A percentile compares a stretch with the other conserved stretches of the same genome.
phyloP scores from a whole-genome alignment of 805 yeast genomes.

The Suhomyces sp. region DNA sequence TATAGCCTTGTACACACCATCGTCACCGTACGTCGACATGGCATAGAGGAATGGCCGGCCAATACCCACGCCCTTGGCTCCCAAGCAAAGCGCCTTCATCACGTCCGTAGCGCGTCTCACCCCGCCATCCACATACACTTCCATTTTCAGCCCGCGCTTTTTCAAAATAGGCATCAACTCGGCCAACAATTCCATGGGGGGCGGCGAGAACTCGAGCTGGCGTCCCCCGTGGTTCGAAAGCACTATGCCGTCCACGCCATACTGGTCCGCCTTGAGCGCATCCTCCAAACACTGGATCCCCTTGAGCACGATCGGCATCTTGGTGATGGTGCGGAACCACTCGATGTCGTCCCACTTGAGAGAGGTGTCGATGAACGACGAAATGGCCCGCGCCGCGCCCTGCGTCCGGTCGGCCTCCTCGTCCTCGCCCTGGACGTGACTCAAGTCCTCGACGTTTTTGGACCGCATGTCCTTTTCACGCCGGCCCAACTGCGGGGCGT shows the following conservation, averaged over 20 bases:
- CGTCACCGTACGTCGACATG: slow-evolving; percentile 76
- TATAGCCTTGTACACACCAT: slow-evolving; percentile 64
- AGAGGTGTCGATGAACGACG: slow-evolving; percentile 42
- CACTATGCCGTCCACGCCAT: slow-evolving; percentile 61
- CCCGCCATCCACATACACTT: slow-evolving; percentile 74
- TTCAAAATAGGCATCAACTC: slow-evolving; percentile 49
- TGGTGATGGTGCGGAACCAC: slow-evolving; percentile 40
- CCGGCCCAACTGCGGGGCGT: slow-evolving; percentile 52
- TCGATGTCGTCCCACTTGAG: slow-evolving; percentile 37
- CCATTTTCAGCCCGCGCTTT: slow-evolving; percentile 46
- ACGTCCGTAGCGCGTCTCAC: slow-evolving; percentile 73
- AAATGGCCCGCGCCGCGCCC: slow-evolving; percentile 30
- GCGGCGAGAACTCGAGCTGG: slow-evolving; percentile 59
- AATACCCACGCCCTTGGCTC: slow-evolving; percentile 73
- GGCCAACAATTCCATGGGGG: slow-evolving; percentile 60
- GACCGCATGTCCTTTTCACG: slow-evolving; percentile 49
- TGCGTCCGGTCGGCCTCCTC: slow-evolving; percentile 24
- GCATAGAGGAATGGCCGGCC: slow-evolving; percentile 78
- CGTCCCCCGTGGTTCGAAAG: slow-evolving; percentile 77
- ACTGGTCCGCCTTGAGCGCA: slow-evolving; percentile 53
- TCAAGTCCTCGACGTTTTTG: slow-evolving; percentile 24
- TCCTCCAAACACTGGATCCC: slow-evolving; percentile 71
- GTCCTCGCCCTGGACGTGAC: slow-evolving; percentile 26
- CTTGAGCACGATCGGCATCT: slow-evolving; percentile 46
- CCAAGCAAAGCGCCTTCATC: slow-evolving; percentile 71